These are phyloP conservation scores for Ophiostoma novo-ulmi DNA, from an alignment of 2,329 filamentous ascomycete genomes.

Conservation along the genomic window DNA sequence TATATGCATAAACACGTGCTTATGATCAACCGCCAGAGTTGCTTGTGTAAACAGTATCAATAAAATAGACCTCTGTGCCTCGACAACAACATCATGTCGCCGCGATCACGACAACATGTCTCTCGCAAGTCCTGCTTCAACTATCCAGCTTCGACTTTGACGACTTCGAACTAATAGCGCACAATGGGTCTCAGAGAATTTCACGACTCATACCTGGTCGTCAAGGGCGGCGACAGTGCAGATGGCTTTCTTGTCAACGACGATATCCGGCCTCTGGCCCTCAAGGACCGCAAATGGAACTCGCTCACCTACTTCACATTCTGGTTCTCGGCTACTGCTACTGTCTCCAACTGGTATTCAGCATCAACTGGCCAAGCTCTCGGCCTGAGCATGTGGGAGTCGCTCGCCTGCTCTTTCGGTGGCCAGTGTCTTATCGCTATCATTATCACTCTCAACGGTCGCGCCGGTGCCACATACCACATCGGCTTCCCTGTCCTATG, in stretches of 20 bases:
- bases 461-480: constrained; percentile 34
- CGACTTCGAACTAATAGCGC: not conserved
- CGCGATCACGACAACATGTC: not conserved
- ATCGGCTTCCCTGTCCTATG: constrained; percentile 41
- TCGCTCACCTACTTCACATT: constrained; percentile 39
- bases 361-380: constrained; percentile 36
- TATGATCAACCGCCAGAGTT: not conserved
- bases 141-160: not conserved
- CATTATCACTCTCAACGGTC: constrained; percentile 40
- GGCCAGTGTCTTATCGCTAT: constrained; percentile 41
- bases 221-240: not conserved
- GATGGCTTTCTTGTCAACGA: constrained; percentile 15
- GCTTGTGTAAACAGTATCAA: constrained; percentile 7
- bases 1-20: constrained; percentile 1
- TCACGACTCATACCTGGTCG: constrained; percentile 10
- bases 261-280: constrained; percentile 13
- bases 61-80: not conserved
- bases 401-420: constrained; percentile 38
- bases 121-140: not conserved
- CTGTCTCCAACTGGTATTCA: constrained; percentile 38
- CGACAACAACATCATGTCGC: not conserved
- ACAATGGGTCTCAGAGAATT: constrained; percentile 4
- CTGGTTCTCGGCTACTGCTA: constrained; percentile 41
- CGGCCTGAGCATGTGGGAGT: constrained; percentile 48
- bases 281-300: constrained; percentile 39